Conservation (phyloP, 2,329 filamentous ascomycete species). For the Diaporthe vaccinii region DNA sequence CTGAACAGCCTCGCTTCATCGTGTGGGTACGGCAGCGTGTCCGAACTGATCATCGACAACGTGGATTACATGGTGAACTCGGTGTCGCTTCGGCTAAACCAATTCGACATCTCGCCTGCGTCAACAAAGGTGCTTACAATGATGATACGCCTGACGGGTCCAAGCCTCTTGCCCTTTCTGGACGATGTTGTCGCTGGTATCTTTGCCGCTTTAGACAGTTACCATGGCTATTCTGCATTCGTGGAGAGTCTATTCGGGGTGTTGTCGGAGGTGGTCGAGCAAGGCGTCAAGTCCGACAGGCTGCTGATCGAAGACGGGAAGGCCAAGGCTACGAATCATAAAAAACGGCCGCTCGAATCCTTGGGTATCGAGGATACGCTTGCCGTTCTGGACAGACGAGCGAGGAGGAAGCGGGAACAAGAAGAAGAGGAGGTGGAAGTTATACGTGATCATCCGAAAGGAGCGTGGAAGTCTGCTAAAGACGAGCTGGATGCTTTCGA, state of each 20-base stretch:
- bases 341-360: slow-evolving; percentile 52
- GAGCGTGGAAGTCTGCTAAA: slow-evolving; percentile 52
- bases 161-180: slow-evolving; percentile 85
- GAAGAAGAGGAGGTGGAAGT: slow-evolving; percentile 51
- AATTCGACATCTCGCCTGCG: slow-evolving; percentile 91
- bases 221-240: slow-evolving; percentile 90
- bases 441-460: slow-evolving; percentile 51
- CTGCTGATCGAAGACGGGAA: slow-evolving; percentile 61
- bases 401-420: slow-evolving; percentile 56
- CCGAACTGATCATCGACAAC: slow-evolving; percentile 87
- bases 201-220: slow-evolving; percentile 93
- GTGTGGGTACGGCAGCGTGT: slow-evolving; percentile 81
- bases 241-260: slow-evolving; percentile 89
- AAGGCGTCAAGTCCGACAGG: slow-evolving; percentile 75
- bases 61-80: slow-evolving; percentile 98
- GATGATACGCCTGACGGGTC: slow-evolving; percentile 92
- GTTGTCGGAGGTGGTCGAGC: slow-evolving; percentile 84
- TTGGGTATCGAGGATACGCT: slow-evolving; percentile 60
- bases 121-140: slow-evolving; percentile 91
- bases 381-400: slow-evolving; percentile 75
- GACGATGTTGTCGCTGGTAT: slow-evolving; percentile 93
- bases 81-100: slow-evolving; percentile 88
- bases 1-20: slow-evolving; percentile 83
- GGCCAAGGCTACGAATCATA: slow-evolving; percentile 55
- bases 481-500: slow-evolving; percentile 50